Conservation (phyloP, 768 basidiomycete species). For the Ramaria rubella region DNA sequence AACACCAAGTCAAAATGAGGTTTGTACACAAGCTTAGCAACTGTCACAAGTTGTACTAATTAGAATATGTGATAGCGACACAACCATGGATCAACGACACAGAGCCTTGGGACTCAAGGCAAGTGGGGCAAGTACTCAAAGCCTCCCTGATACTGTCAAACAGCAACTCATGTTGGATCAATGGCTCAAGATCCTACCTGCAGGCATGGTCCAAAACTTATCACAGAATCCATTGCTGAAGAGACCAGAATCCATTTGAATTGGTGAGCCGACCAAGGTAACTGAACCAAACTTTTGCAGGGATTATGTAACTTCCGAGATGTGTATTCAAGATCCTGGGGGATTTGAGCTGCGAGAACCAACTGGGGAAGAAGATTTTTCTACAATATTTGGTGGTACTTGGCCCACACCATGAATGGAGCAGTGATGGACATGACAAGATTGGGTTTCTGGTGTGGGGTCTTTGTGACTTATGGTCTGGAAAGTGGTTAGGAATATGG, state of each 20-base stretch:
- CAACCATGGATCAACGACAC: constrained; percentile 25
- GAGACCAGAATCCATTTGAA: neutral
- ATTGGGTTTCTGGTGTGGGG: constrained; percentile 31
- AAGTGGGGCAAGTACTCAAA: constrained; percentile 15
- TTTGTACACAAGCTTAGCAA: constrained; percentile 15
- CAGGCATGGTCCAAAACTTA: neutral
- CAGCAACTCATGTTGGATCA: constrained; percentile 28
- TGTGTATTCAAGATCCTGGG: constrained; percentile 12
- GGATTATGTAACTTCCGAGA: neutral
- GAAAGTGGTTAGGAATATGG: constrained; percentile 26
- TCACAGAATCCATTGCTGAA: neutral
- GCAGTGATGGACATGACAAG: too few relatives aligned
- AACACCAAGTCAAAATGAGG: constrained; percentile 27
- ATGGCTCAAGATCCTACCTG: too few relatives aligned
- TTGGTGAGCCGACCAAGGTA: neutral
- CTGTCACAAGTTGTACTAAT: neutral
- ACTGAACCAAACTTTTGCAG: neutral
- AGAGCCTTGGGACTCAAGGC: too few relatives aligned
- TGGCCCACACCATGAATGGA: too few relatives aligned
- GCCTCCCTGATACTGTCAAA: constrained; percentile 25
- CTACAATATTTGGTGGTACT: constrained; percentile 31
- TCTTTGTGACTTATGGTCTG: constrained; percentile 20
- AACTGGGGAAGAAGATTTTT: constrained; percentile 22
- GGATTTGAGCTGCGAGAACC: constrained; percentile 8
- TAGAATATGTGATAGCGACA: constrained; percentile 18